phyloP scores from a whole-genome alignment of 805 yeast species.

The Trichomonascus vanleenenianus region DNA sequence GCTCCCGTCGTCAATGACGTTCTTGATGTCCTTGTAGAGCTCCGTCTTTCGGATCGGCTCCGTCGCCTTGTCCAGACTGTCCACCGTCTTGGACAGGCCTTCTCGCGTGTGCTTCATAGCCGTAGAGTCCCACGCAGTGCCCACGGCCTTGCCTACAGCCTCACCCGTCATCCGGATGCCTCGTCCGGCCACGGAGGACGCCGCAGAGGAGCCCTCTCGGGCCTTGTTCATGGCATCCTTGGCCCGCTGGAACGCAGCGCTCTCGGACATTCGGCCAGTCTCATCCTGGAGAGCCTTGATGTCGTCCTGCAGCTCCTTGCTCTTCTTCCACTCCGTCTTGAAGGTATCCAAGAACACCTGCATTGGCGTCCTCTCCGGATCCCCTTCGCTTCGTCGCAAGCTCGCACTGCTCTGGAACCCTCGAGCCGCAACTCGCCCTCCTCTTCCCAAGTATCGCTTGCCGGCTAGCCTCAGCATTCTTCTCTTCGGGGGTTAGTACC shows the following conservation, averaged over 20 bases:
- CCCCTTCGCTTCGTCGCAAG: neutral
- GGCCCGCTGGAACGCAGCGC: constrained; percentile 88
- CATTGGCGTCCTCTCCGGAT: constrained; percentile 45
- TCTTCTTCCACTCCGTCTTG: constrained; percentile 82
- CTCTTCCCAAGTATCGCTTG: too few species aligned
- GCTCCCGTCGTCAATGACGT: constrained; percentile 88
- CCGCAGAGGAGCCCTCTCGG: constrained; percentile 46
- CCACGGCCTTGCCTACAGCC: constrained; percentile 82
- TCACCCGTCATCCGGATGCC: constrained; percentile 86
- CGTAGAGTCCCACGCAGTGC: constrained; percentile 93
- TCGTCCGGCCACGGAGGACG: constrained; percentile 55
- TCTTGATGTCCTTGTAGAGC: constrained; percentile 79
- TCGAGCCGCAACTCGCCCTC: too few species aligned
- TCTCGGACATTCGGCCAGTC: constrained; percentile 87
- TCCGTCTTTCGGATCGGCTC: constrained; percentile 92
- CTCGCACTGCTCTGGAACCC: too few species aligned
- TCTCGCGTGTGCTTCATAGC: constrained; percentile 84
- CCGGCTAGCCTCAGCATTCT: neutral
- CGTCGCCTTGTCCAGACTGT: constrained; percentile 69
- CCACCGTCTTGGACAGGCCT: constrained; percentile 76
- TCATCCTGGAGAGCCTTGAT: constrained; percentile 94
- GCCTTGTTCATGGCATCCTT: constrained; percentile 87
- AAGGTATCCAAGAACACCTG: constrained; percentile 92
- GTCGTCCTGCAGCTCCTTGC: constrained; percentile 81
- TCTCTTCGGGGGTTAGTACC: too few species aligned